A percentile compares a stretch with the other conserved stretches of the same genome.
These are phyloP conservation scores for Mycena vulgaris DNA, from an alignment of 768 basidiomycete species.

Conservation along the genomic window DNA sequence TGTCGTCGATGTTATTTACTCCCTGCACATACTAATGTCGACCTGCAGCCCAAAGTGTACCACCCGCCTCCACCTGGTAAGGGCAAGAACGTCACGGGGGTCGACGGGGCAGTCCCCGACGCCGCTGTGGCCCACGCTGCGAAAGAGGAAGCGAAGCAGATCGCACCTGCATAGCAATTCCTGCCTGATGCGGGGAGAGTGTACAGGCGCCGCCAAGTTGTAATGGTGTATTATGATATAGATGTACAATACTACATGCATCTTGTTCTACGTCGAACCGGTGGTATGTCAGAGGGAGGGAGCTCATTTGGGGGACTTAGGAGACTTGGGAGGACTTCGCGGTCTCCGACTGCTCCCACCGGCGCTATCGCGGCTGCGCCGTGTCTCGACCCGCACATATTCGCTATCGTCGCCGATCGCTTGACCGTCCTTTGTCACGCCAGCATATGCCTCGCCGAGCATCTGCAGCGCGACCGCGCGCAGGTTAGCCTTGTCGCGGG, in stretches of 20 bases:
- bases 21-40: background rate
- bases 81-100: conserved; percentile 67
- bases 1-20: background rate
- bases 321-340: conserved; percentile 22
- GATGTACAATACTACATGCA: conserved; percentile 31
- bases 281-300: too few relatives aligned
- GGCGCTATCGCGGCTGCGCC: conserved; percentile 62
- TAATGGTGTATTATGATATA: conserved; percentile 18
- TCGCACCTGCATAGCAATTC: conserved; percentile 29
- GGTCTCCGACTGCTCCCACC: conserved; percentile 10
- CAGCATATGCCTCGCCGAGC: conserved; percentile 72
- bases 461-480: conserved; percentile 89
- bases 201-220: background rate
- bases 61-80: conserved; percentile 88
- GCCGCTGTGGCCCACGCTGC: conserved; percentile 5
- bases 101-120: conserved; percentile 16
- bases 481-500: conserved; percentile 73
- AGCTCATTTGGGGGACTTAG: conserved; percentile 7
- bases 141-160: conserved; percentile 22
- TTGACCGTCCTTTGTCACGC: conserved; percentile 33
- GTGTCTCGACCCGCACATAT: conserved; percentile 88
- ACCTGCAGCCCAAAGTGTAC: conserved; percentile 80
- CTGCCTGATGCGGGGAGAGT: background rate
- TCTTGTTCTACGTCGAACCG: background rate
- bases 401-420: conserved; percentile 73